phyloP scores from a whole-genome alignment of 176 grass and related monocot genomes.

The Saccharum spontaneum region DNA sequence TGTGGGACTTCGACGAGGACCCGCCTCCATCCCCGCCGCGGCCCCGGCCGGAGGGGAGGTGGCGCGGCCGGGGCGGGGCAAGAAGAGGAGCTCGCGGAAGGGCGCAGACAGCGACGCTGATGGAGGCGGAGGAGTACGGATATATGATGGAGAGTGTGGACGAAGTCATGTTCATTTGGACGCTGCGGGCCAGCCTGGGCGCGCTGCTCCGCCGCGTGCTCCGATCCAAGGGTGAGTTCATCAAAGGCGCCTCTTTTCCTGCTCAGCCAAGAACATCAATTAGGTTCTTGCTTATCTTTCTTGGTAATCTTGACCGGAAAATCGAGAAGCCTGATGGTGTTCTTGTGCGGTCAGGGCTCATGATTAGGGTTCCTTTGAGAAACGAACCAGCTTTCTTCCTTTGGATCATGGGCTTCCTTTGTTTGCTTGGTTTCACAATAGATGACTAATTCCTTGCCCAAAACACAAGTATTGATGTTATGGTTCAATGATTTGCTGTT shows the following conservation, averaged over 20 bases:
- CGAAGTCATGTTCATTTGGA: constrained; percentile 85
- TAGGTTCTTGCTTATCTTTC: constrained; percentile 27
- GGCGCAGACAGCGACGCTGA: constrained; percentile 60
- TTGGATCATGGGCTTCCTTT: background rate
- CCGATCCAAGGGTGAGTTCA: no score
- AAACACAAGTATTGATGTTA: background rate
- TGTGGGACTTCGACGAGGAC: no score
- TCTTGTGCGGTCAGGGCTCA: constrained; percentile 16
- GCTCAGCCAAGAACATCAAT: constrained; percentile 13
- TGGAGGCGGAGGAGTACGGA: constrained; percentile 99
- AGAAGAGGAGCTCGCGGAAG: constrained; percentile 12
- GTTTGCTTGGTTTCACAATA: background rate
- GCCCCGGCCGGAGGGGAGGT: constrained; percentile 30
- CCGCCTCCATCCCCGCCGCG: no score
- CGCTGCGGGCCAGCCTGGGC: constrained; percentile 68
- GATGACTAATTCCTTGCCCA: background rate
- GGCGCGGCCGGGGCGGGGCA: background rate
- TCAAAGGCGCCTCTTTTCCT: background rate
- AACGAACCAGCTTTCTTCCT: constrained; percentile 30
- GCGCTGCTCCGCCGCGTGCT: constrained; percentile 71
- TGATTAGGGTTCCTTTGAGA: background rate
- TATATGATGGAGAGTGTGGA: constrained; percentile 98
- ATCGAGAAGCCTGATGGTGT: background rate
- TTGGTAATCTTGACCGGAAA: constrained; percentile 3
- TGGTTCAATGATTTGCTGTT: background rate